Evolutionary conservation across 257 asterid genomes (phyloP).

Genomic region (Avicennia marina): DNA sequence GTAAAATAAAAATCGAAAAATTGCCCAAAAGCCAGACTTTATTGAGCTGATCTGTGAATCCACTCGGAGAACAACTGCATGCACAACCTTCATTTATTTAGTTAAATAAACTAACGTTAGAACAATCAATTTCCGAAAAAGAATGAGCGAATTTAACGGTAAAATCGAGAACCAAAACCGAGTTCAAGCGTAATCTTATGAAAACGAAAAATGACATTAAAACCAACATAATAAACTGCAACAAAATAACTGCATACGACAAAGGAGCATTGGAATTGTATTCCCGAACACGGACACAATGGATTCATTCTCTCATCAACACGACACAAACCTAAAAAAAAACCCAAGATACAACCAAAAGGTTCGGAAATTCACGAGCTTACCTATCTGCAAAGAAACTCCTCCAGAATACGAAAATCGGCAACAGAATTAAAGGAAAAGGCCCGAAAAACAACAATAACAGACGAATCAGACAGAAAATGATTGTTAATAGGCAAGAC

Average conservation of each 20-base stretch:
- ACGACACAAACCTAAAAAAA: neutral
- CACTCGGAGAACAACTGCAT: neutral
- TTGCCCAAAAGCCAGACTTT: slow-evolving; percentile 3
- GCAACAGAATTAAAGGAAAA: neutral
- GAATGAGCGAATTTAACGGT: neutral
- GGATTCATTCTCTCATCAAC: neutral
- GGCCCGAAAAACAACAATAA: neutral
- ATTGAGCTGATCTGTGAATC: neutral
- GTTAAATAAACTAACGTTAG: neutral
- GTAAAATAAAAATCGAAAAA: neutral
- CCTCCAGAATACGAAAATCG: neutral
- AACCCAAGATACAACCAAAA: neutral
- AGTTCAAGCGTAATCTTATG: neutral
- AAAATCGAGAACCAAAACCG: neutral
- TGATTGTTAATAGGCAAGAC: neutral
- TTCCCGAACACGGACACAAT: neutral
- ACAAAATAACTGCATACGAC: neutral
- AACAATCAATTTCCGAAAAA: neutral
- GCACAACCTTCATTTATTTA: slow-evolving; percentile 7
- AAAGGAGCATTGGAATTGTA: neutral
- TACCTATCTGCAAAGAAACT: slow-evolving; percentile 8
- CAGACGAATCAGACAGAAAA: neutral
- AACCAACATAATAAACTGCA: neutral
- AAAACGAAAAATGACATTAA: neutral
- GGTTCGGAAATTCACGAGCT: neutral